Percentiles rank a stretch among this genome's conserved stretches.
phyloP scores from a whole-genome alignment of 345 rosid species.

The Physaria fendleri region DNA sequence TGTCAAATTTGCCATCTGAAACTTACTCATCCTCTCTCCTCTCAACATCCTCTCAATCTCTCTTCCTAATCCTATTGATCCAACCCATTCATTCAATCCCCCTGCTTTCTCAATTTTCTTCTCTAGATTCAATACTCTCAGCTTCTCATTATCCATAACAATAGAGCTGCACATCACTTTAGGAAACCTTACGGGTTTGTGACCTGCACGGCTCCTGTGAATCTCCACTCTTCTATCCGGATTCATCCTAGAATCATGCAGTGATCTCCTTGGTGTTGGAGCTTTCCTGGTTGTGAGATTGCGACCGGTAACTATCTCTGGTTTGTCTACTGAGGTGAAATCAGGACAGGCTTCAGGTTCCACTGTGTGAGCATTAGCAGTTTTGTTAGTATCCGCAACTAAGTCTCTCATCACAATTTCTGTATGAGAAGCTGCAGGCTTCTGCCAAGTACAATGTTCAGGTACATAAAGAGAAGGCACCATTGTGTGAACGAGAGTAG shows the following conservation, averaged over 20 bases:
- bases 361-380: slow-evolving; percentile 23
- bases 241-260: background rate
- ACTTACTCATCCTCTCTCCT: slow-evolving; percentile 49
- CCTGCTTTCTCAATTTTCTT: slow-evolving; percentile 72
- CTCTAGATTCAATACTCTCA: slow-evolving; percentile 66
- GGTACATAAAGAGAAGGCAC: slow-evolving; percentile 36
- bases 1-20: slow-evolving; percentile 69
- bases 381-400: slow-evolving; percentile 17
- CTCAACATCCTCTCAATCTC: slow-evolving; percentile 68
- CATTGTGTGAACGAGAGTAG: slow-evolving; percentile 5
- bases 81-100: slow-evolving; percentile 70
- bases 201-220: background rate
- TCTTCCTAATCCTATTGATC: slow-evolving; percentile 60
- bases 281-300: slow-evolving; percentile 16
- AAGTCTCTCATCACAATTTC: slow-evolving; percentile 28
- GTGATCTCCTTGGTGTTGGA: slow-evolving; percentile 18
- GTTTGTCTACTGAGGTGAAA: slow-evolving; percentile 32
- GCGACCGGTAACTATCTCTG: slow-evolving; percentile 15
- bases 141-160: slow-evolving; percentile 41
- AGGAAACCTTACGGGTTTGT: slow-evolving; percentile 26
- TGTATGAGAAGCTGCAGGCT: slow-evolving; percentile 27
- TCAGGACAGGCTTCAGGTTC: slow-evolving; percentile 21
- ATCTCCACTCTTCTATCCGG: background rate
- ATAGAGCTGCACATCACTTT: slow-evolving; percentile 33
- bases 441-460: slow-evolving; percentile 11